Percentiles rank a stretch among this genome's conserved stretches.
Conservation (phyloP, 257 asterid genomes). For the Thymus mandschuricus region DNA sequence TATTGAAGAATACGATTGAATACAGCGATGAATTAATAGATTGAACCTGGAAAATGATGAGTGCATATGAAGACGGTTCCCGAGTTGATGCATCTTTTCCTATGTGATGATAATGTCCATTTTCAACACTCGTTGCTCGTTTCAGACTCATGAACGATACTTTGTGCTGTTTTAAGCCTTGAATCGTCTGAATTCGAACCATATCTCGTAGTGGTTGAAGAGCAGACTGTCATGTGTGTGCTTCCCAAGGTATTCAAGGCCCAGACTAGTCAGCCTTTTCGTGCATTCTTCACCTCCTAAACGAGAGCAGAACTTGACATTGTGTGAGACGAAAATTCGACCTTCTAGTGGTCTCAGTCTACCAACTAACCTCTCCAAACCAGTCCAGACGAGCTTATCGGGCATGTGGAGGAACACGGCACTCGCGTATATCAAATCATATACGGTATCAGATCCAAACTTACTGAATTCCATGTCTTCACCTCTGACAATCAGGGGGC, state of each 20-base stretch:
- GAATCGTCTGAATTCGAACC: conserved; percentile 80
- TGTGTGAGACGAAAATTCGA: conserved; percentile 88
- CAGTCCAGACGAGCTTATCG: conserved; percentile 87
- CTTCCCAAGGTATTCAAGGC: conserved; percentile 82
- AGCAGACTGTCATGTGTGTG: conserved; percentile 90
- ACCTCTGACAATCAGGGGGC: conserved; percentile 84
- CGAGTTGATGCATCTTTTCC: conserved; percentile 7
- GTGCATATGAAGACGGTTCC: background rate
- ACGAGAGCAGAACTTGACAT: conserved; percentile 90
- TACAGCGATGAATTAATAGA: conserved; percentile 14
- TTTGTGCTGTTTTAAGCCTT: conserved; percentile 38
- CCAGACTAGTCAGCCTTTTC: conserved; percentile 58
- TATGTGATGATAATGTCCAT: conserved; percentile 2
- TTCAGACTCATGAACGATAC: conserved; percentile 28
- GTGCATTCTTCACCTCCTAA: conserved; percentile 92
- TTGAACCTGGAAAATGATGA: conserved; percentile 1
- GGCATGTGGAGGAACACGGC: conserved; percentile 98
- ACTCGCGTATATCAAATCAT: conserved; percentile 83
- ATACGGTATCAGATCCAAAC: conserved; percentile 61
- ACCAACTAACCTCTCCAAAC: conserved; percentile 68
- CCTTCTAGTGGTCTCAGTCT: conserved; percentile 73
- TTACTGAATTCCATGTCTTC: conserved; percentile 90
- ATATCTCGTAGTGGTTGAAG: conserved; percentile 90
- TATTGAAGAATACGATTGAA: conserved; percentile 21
- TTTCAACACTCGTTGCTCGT: conserved; percentile 10